Evolutionary conservation across 2,329 filamentous ascomycete genomes (phyloP).

Genomic region (Trichoderma sp.): DNA sequence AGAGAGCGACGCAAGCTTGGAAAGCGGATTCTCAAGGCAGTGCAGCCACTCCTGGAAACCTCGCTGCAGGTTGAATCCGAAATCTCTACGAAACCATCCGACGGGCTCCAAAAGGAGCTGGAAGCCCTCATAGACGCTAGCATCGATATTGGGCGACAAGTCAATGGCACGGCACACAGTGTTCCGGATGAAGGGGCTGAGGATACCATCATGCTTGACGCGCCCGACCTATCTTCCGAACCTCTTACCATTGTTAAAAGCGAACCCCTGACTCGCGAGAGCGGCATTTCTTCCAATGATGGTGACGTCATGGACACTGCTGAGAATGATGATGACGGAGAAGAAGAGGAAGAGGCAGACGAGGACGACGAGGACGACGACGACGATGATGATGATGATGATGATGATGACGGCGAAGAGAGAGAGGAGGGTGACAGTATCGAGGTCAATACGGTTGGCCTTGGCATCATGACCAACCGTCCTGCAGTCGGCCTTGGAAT

Average conservation of each 20-base stretch:
- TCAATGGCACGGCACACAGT: conserved; percentile 41
- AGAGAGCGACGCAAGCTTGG: conserved; percentile 82
- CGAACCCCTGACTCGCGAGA: conserved; percentile 25
- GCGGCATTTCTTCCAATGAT: conserved; percentile 28
- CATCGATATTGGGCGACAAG: conserved; percentile 55
- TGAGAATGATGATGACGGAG: conserved; percentile 42
- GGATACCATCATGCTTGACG: conserved; percentile 57
- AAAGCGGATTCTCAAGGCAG: conserved; percentile 82
- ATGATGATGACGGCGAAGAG: conserved; percentile 40
- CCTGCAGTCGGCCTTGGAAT: conserved; percentile 26
- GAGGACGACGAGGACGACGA: conserved; percentile 51
- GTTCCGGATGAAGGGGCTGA: conserved; percentile 44
- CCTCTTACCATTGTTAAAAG: conserved; percentile 47
- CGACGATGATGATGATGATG: conserved; percentile 43
- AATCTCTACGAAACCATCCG: conserved; percentile 68
- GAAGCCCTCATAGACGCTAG: conserved; percentile 72
- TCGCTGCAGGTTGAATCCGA: conserved; percentile 82
- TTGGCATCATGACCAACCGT: conserved; percentile 33
- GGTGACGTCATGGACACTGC: conserved; percentile 42
- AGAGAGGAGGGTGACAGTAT: conserved; percentile 45
- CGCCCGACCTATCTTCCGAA: conserved; percentile 45
- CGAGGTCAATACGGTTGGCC: conserved; percentile 49
- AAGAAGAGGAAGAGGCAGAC: conserved; percentile 43
- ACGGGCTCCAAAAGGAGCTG: conserved; percentile 71
- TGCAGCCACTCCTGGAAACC: conserved; percentile 75